Percentiles rank a stretch among this genome's conserved stretches.
phyloP scores from a whole-genome alignment of 2,329 filamentous ascomycete genomes.

The Colletotrichum simmondsii region DNA sequence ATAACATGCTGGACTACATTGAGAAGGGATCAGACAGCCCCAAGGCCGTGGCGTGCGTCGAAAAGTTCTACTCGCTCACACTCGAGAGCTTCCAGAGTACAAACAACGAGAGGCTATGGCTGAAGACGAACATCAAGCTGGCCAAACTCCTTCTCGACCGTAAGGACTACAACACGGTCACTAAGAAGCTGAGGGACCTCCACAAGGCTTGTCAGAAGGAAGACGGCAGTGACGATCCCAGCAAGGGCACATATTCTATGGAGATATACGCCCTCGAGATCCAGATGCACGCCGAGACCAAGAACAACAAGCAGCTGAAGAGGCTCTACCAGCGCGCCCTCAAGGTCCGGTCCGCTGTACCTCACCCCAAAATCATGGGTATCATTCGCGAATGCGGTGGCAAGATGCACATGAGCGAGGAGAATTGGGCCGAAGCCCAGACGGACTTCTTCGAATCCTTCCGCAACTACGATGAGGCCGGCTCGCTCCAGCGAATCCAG shows the following conservation, averaged over 20 bases:
- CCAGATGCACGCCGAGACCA: constrained; percentile 96
- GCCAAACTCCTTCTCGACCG: constrained; percentile 91
- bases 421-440: constrained; percentile 98
- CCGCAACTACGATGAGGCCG: constrained; percentile 98
- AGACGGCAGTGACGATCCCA: constrained; percentile 90
- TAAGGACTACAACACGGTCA: constrained; percentile 84
- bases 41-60: constrained; percentile 82
- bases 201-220: constrained; percentile 89
- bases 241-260: constrained; percentile 94
- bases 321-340: constrained; percentile 90
- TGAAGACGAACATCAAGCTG: constrained; percentile 98
- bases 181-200: constrained; percentile 86
- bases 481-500: constrained; percentile 94
- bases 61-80: constrained; percentile 93
- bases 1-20: constrained; percentile 98
- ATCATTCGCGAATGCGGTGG: constrained; percentile 98
- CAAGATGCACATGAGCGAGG: constrained; percentile 99
- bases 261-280: constrained; percentile 98
- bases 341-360: constrained; percentile 94
- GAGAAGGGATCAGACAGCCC: constrained; percentile 84
- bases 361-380: constrained; percentile 98
- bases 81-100: constrained; percentile 95
- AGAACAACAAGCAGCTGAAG: constrained; percentile 98
- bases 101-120: constrained; percentile 96
- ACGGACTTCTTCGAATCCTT: constrained; percentile 99